phyloP scores from a whole-genome alignment of 768 basidiomycete genomes.

The Mycena polygramma region DNA sequence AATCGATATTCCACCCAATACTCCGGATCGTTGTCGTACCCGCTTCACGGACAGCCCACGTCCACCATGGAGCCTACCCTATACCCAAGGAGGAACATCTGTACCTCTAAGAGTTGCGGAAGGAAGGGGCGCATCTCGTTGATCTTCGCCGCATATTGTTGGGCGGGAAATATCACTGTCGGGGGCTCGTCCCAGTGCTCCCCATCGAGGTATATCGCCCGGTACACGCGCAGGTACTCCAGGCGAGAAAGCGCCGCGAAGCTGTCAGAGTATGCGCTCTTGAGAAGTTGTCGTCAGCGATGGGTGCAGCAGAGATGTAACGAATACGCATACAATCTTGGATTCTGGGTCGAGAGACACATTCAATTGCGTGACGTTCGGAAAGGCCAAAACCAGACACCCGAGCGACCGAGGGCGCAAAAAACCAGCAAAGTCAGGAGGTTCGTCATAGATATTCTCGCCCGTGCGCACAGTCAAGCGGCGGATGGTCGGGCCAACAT shows the following conservation, averaged over 20 bases:
- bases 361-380: conserved; percentile 9
- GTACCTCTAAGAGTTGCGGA: neutral
- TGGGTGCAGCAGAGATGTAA: too few species aligned
- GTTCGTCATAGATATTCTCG: too few species aligned
- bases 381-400: neutral
- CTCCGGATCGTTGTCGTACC: neutral
- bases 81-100: neutral
- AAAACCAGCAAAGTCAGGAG: neutral
- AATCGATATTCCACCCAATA: neutral
- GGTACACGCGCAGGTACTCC: neutral
- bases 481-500: neutral
- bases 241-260: neutral
- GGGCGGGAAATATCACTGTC: neutral
- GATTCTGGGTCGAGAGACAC: neutral
- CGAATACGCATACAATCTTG: neutral
- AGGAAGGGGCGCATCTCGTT: neutral
- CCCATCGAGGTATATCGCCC: neutral
- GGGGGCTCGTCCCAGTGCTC: neutral
- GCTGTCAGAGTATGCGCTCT: neutral
- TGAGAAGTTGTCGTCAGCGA: neutral
- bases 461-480: neutral
- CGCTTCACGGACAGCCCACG: too few species aligned
- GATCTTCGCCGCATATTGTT: neutral
- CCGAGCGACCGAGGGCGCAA: neutral
- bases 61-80: too few species aligned